phyloP scores from a whole-genome alignment of 1,139 yeast genomes.

The Saccharomyces pastorianus region DNA sequence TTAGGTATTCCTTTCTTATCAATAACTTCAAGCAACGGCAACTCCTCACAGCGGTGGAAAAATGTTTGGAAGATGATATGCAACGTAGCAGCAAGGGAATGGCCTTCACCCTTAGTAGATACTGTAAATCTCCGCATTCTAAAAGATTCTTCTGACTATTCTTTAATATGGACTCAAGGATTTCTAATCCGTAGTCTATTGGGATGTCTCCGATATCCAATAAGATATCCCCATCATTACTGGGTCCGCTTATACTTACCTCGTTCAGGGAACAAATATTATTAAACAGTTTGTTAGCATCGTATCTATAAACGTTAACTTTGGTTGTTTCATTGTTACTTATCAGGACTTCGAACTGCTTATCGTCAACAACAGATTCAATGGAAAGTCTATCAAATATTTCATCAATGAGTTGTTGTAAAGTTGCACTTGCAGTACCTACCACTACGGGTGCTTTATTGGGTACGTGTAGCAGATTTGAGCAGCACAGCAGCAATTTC shows the following conservation, averaged over 20 bases:
- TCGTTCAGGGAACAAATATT: constrained; percentile 68
- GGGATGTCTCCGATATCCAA: constrained; percentile 49
- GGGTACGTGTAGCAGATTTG: constrained; percentile 53
- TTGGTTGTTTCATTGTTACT: constrained; percentile 40
- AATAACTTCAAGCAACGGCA: constrained; percentile 61
- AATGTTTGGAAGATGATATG: constrained; percentile 54
- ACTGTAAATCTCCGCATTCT: constrained; percentile 56
- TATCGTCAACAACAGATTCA: constrained; percentile 21
- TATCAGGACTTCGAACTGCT: constrained; percentile 32
- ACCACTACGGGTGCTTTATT: constrained; percentile 57
- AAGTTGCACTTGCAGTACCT: constrained; percentile 90
- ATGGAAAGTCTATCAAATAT: constrained; percentile 51
- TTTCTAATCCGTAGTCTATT: constrained; percentile 66
- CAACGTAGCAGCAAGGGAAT: constrained; percentile 69
- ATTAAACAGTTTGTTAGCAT: constrained; percentile 57
- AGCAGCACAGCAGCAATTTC: constrained; percentile 59
- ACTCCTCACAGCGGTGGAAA: constrained; percentile 63
- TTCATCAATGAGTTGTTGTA: constrained; percentile 72
- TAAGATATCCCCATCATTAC: constrained; percentile 35
- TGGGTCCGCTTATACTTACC: constrained; percentile 23
- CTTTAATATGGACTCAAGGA: constrained; percentile 53
- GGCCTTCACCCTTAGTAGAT: constrained; percentile 54
- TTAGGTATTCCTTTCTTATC: constrained; percentile 48
- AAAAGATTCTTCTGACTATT: constrained; percentile 52
- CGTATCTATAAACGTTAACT: constrained; percentile 51